A percentile compares a stretch with the other conserved stretches of the same genome.
Evolutionary conservation across 768 basidiomycete genomes (phyloP).

Genomic region (Mycena metata): DNA sequence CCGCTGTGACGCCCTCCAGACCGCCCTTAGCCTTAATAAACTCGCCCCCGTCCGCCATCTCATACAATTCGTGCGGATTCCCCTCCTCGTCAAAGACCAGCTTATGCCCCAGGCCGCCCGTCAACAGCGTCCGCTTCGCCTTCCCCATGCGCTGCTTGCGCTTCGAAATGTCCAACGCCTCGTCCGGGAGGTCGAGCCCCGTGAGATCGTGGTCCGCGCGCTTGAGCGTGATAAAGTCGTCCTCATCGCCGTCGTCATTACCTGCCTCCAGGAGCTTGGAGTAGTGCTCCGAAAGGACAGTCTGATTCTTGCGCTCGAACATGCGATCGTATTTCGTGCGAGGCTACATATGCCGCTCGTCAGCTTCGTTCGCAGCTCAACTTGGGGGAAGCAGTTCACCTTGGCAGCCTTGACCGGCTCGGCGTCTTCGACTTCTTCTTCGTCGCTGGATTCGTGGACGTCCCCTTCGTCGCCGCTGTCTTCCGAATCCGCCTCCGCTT

Average conservation of each 20-base stretch:
- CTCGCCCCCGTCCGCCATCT: slow-evolving; percentile 82
- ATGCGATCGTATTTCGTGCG: slow-evolving; percentile 98
- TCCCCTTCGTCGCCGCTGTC: slow-evolving; percentile 41
- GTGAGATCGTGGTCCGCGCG: slow-evolving; percentile 87
- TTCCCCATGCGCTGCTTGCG: slow-evolving; percentile 83
- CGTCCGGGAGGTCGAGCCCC: slow-evolving; percentile 33
- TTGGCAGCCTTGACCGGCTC: slow-evolving; percentile 52
- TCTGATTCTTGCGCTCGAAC: slow-evolving; percentile 97
- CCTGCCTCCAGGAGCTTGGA: slow-evolving; percentile 81
- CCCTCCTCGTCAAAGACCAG: slow-evolving; percentile 94
- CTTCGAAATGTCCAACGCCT: slow-evolving; percentile 77
- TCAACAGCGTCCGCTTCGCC: slow-evolving; percentile 80
- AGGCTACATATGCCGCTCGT: slow-evolving; percentile 21
- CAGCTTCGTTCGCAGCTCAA: neutral
- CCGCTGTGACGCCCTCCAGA: slow-evolving; percentile 72
- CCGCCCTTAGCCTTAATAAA: slow-evolving; percentile 76
- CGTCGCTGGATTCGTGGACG: slow-evolving; percentile 34
- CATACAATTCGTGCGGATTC: slow-evolving; percentile 83
- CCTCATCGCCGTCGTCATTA: slow-evolving; percentile 60
- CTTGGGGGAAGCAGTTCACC: slow-evolving; percentile 47
- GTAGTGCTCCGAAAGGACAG: slow-evolving; percentile 92
- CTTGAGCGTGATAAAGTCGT: slow-evolving; percentile 95
- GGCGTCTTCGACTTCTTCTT: slow-evolving; percentile 40
- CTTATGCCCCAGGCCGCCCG: slow-evolving; percentile 75
- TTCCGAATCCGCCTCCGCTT: slow-evolving; percentile 26